Conservation (phyloP, 2,329 filamentous ascomycete species). For the Didymella sp. region DNA sequence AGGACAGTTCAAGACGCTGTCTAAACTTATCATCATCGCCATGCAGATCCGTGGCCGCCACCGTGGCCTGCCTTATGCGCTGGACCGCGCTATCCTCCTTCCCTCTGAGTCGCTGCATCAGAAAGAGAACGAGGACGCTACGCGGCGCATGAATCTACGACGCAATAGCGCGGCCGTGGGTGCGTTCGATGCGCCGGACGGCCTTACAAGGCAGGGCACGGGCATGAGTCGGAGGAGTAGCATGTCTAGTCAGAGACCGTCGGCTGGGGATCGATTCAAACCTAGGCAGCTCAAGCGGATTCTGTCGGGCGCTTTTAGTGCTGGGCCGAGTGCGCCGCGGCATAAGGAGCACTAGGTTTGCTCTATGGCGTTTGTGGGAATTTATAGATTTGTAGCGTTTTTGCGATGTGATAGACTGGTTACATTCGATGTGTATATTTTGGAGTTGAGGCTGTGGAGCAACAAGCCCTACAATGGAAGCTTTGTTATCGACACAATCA, state of each 20-base stretch:
- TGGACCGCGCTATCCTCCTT: slow-evolving; percentile 73
- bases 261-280: slow-evolving; percentile 21
- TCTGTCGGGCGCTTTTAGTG: slow-evolving; percentile 33
- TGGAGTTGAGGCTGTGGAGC: too few species aligned
- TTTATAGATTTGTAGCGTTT: not conserved
- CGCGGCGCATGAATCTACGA: slow-evolving; percentile 46
- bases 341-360: slow-evolving; percentile 11
- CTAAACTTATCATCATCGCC: slow-evolving; percentile 69
- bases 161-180: slow-evolving; percentile 35
- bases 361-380: not conserved
- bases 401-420: not conserved
- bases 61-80: slow-evolving; percentile 69
- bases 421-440: not conserved
- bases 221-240: slow-evolving; percentile 29
- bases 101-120: slow-evolving; percentile 69
- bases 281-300: slow-evolving; percentile 32
- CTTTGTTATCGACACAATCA: too few species aligned
- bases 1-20: slow-evolving; percentile 76
- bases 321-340: slow-evolving; percentile 24
- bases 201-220: slow-evolving; percentile 30
- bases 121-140: slow-evolving; percentile 63
- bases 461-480: too few species aligned
- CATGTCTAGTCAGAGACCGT: slow-evolving; percentile 14
- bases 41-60: slow-evolving; percentile 72
- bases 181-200: slow-evolving; percentile 7